Conservation (phyloP, 2,329 filamentous ascomycete genomes). For the Dendrostoma leiphaemia region DNA sequence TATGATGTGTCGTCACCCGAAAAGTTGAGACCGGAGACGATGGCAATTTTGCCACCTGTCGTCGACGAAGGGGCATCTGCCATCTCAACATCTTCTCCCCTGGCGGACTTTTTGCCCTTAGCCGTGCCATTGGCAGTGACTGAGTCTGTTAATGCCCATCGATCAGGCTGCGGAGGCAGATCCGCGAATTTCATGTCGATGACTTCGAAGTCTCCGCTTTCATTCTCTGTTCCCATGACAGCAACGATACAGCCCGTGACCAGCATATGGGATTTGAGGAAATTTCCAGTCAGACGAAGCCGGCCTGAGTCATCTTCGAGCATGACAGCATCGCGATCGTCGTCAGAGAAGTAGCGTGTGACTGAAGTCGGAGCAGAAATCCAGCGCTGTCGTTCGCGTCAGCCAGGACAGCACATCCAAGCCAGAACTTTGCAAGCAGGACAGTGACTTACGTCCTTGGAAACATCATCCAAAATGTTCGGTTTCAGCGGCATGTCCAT, state of each 20-base stretch:
- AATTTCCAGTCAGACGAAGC: slow-evolving; percentile 71
- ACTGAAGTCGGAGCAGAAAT: slow-evolving; percentile 77
- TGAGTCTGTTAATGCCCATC: slow-evolving; percentile 69
- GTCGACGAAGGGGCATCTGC: slow-evolving; percentile 35
- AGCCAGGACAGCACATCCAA: not conserved
- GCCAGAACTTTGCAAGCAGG: not conserved
- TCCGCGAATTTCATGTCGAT: slow-evolving; percentile 88
- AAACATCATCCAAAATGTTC: slow-evolving; percentile 91
- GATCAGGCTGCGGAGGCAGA: slow-evolving; percentile 74
- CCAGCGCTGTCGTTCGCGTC: slow-evolving; percentile 63
- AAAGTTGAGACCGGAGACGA: slow-evolving; percentile 86
- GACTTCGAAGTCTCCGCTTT: slow-evolving; percentile 88
- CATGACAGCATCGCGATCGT: slow-evolving; percentile 68
- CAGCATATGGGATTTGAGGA: slow-evolving; percentile 66
- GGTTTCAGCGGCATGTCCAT: slow-evolving; percentile 98
- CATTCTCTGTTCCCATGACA: slow-evolving; percentile 92
- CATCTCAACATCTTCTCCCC: slow-evolving; percentile 59
- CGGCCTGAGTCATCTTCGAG: slow-evolving; percentile 95
- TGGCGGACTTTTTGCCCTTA: slow-evolving; percentile 33
- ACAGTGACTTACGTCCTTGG: slow-evolving; percentile 71
- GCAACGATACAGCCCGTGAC: slow-evolving; percentile 93
- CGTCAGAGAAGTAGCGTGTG: slow-evolving; percentile 70
- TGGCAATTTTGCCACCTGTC: slow-evolving; percentile 63
- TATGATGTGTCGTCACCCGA: slow-evolving; percentile 71
- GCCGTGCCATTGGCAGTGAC: slow-evolving; percentile 29